Conservation (phyloP, 305 asterid species). For the Fraxinus nigra region DNA sequence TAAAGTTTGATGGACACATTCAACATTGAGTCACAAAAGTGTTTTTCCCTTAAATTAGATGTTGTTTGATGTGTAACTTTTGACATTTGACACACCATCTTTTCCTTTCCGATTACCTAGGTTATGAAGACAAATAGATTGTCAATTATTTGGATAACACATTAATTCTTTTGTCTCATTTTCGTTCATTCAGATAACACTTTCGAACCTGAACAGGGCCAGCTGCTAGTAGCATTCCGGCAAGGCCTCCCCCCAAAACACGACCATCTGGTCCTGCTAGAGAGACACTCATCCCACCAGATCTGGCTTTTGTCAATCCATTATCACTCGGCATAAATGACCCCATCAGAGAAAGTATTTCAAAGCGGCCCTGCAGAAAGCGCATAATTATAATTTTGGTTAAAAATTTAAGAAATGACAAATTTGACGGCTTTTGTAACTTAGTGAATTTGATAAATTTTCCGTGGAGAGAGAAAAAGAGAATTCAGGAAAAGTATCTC, state of each 20-base stretch:
- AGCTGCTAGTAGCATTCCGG: slow-evolving; percentile 86
- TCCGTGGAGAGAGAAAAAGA: background rate
- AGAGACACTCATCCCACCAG: slow-evolving; percentile 91
- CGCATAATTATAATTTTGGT: background rate
- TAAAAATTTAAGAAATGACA: background rate
- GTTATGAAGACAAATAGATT: background rate
- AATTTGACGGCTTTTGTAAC: background rate
- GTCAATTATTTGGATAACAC: background rate
- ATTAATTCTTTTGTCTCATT: background rate
- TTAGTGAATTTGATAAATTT: background rate
- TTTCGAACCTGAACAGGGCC: slow-evolving; percentile 79
- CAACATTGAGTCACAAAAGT: background rate
- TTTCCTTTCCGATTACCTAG: background rate
- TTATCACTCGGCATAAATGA: slow-evolving; percentile 78
- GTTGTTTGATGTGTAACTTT: background rate
- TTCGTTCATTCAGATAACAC: background rate
- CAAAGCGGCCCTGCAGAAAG: slow-evolving; percentile 72
- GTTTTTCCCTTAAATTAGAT: background rate
- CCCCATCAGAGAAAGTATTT: slow-evolving; percentile 80
- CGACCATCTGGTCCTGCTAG: slow-evolving; percentile 95
- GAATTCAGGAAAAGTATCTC: background rate
- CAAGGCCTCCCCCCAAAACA: slow-evolving; percentile 92
- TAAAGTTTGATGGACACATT: background rate
- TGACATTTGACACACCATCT: background rate
- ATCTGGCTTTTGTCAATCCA: slow-evolving; percentile 73